Base-by-base conservation (phyloP, 2,329 filamentous ascomycete genomes). In the Bretziella fagacearum region DNA sequence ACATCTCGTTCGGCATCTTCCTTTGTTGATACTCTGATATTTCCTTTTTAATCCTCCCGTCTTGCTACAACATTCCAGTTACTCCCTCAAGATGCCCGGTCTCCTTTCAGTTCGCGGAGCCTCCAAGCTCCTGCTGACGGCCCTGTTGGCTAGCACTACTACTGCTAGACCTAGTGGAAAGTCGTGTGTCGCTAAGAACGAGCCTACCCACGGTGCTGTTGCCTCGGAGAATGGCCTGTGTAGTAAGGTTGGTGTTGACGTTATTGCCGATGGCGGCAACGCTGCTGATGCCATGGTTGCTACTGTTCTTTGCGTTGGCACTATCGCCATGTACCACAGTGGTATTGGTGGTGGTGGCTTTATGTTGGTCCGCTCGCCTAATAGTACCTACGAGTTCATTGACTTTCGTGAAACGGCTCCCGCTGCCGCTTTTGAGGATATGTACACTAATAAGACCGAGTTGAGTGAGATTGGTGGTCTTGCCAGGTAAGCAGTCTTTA, bases 381-480 rank as follows among this genome's bases (percentile, higher is more conserved):
- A 81, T 52, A 79, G 79, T 4, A 63, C 64, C 6, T 89, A 84
- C 56, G 84, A 93, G 55, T 81, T 77, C 53, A 76, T 93, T 53
- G 85, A 94, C 59, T 93, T 91, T 59, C 71, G 86, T 13, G 86
- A 93, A 60, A 84, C 75, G 0, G 86, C 86, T 0, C 85, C 86
- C 1, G 82, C 79, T 0, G 82, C 83, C 1, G 79, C 84, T 0
- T 81, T 71, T 52, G 67, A 87, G 59, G 73, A 85, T 54, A 94
- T 93, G 86, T 94, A 79, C 62, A 74, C 73, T 46, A 74, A 80
- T 51, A 74, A 86, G 53, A 71, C 68, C 0, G 62, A 69, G 3
- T 70, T 70, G 2, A 83, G 80, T 43, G 63, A 84, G 3, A 69
- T 66, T 32, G 80, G 82, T 1, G 84, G 84, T 4, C 63, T 89